A percentile compares a stretch with the other conserved stretches of the same genome.
Evolutionary conservation across 2,329 filamentous ascomycete species (phyloP).

Genomic region (Aotearoamyces nothofagi): DNA sequence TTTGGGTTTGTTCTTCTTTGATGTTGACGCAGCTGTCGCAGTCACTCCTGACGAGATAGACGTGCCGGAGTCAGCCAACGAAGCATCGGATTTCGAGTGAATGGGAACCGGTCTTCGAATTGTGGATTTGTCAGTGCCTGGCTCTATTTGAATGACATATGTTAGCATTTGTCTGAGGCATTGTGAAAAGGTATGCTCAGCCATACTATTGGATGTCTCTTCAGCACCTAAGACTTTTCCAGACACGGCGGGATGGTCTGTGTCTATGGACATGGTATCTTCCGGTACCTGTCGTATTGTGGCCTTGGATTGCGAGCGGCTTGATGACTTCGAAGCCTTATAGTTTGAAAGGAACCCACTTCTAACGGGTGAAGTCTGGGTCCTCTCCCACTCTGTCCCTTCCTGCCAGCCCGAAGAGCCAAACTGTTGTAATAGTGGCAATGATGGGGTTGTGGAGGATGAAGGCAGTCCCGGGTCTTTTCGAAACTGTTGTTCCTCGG

Average conservation of each 20-base stretch:
- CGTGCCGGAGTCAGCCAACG: slow-evolving; percentile 8
- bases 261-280: slow-evolving; percentile 19
- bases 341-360: slow-evolving; percentile 30
- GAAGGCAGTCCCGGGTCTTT: neutral
- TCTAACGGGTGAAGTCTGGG: slow-evolving; percentile 1
- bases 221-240: slow-evolving; percentile 17
- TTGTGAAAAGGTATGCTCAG: slow-evolving; percentile 8
- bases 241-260: slow-evolving; percentile 13
- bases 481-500: neutral
- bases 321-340: slow-evolving; percentile 29
- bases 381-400: slow-evolving; percentile 1
- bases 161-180: neutral
- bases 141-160: slow-evolving; percentile 9
- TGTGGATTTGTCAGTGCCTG: slow-evolving; percentile 10
- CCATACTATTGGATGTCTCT: slow-evolving; percentile 17
- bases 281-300: slow-evolving; percentile 20
- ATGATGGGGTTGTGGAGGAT: neutral
- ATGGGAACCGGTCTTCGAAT: slow-evolving; percentile 15
- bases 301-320: slow-evolving; percentile 21
- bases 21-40: slow-evolving; percentile 4
- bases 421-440: neutral
- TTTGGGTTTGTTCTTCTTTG: slow-evolving; percentile 18
- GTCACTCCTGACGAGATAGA: slow-evolving; percentile 4
- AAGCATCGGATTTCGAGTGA: slow-evolving; percentile 13
- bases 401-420: neutral